These are phyloP conservation scores for Candida nemodendra DNA, from an alignment of 805 yeast genomes.

Conservation along the genomic window DNA sequence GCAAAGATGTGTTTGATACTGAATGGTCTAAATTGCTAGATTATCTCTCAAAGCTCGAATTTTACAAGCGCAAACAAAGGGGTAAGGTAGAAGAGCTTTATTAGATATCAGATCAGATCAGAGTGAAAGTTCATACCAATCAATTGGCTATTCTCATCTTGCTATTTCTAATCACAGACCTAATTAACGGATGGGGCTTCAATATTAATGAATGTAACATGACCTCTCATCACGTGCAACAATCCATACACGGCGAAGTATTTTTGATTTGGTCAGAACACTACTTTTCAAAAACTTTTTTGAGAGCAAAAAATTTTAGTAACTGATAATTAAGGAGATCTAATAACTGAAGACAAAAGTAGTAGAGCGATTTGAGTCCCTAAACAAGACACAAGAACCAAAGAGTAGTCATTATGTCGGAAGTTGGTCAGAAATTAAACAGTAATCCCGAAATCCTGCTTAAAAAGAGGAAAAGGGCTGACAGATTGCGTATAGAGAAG, in stretches of 20 bases:
- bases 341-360: not conserved
- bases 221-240: too few relatives aligned
- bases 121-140: too few relatives aligned
- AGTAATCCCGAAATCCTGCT: constrained; percentile 76
- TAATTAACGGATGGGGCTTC: too few relatives aligned
- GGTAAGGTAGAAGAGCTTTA: constrained; percentile 33
- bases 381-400: not conserved
- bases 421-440: constrained; percentile 43
- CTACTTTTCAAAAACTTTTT: too few relatives aligned
- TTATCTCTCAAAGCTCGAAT: constrained; percentile 19
- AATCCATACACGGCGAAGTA: too few relatives aligned
- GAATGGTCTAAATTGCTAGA: constrained; percentile 23
- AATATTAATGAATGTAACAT: too few relatives aligned
- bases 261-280: too few relatives aligned
- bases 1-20: constrained; percentile 21
- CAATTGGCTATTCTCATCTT: too few relatives aligned
- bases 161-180: too few relatives aligned
- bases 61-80: constrained; percentile 18
- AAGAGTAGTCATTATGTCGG: constrained; percentile 16
- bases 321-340: not conserved
- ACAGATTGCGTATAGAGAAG: constrained; percentile 67
- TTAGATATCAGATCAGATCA: constrained; percentile 7
- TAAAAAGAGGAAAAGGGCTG: constrained; percentile 77
- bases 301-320: not conserved
- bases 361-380: not conserved